Evolutionary conservation across 495 filamentous ascomycete genomes (phyloP), one percentile per base, ranked within the genome.

Genomic region (Neurospora sp.): DNA sequence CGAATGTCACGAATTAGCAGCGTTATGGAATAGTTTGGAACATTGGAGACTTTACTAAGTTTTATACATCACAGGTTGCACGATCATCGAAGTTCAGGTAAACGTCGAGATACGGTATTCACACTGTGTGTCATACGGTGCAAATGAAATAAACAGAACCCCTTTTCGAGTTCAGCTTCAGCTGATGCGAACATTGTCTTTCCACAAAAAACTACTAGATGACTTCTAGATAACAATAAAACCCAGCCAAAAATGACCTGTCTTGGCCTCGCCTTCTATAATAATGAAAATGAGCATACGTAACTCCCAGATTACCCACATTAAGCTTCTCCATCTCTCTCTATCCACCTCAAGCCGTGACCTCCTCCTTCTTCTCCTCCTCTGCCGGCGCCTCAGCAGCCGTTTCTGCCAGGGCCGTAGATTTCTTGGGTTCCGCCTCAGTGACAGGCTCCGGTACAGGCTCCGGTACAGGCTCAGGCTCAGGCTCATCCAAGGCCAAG

Each of bases 401-500:
- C 12, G 8, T 14, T n/a, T 37, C 59, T 7, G 27, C 42, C 39
- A 17, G n/a, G 31, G 70, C 48, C 4, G 40, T 31, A 14, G 68
- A 61, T 14, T 38, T n/a, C 0, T 48, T 41, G 22, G 73, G 65
- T 39, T 71, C 73, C 37, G 71, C 16, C 69, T 75, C 69, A 35
- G 27, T 0, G 31, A 65, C 27, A 65, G 27, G 53, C 53, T 61
- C 53, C 14, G 53, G 27, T 14, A 8, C 22, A 31, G 53, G 27
- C 69, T 76, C 74, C 14, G 53, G 27, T 14, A 8, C 22, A 31
- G 53, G 27, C 69, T 76, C 74, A 4, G 69, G 73, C 70, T 70
- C 74, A 39, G 74, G 72, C 38, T 78, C 84, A 71, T 87, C 86
- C 45, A 87, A 75, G 20, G 81, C 83, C 48, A 89, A 61, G 59